These are phyloP conservation scores for Mucor lusitanicus DNA, from an alignment of 371 early-diverging fungal genomes.

Conservation along the genomic window DNA sequence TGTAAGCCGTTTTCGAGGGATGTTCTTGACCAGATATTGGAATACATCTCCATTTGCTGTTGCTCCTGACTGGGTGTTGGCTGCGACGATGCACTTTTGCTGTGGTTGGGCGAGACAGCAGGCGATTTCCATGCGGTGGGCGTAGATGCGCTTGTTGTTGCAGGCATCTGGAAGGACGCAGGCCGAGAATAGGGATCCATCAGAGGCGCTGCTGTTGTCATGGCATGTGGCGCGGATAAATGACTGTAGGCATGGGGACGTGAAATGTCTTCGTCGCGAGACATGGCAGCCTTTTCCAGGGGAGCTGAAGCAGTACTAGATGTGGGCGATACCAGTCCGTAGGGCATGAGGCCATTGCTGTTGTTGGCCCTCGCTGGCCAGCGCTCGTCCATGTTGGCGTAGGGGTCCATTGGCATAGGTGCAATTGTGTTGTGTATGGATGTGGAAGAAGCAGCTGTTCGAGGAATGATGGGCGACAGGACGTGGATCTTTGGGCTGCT, in stretches of 20 bases:
- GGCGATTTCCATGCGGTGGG: constrained; percentile 3
- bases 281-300: background rate
- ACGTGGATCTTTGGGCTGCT: constrained; percentile 17
- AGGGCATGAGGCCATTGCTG: background rate
- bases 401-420: background rate
- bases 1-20: background rate
- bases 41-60: constrained; percentile 18
- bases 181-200: background rate
- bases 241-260: constrained; percentile 5
- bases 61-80: background rate
- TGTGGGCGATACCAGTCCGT: constrained; percentile 11
- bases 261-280: constrained; percentile 13
- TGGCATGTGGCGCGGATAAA: background rate
- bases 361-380: background rate
- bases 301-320: constrained; percentile 15
- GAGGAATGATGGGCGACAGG: constrained; percentile 21
- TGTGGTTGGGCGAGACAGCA: background rate
- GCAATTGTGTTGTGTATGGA: background rate
- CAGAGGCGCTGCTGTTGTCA: background rate
- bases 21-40: background rate
- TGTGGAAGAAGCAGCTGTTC: background rate
- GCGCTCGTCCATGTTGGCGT: background rate
- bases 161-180: constrained; percentile 7
- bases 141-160: constrained; percentile 10
- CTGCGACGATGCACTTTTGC: background rate